Base-by-base conservation (phyloP, 2,329 filamentous ascomycete genomes). In the Endothia cerciana region DNA sequence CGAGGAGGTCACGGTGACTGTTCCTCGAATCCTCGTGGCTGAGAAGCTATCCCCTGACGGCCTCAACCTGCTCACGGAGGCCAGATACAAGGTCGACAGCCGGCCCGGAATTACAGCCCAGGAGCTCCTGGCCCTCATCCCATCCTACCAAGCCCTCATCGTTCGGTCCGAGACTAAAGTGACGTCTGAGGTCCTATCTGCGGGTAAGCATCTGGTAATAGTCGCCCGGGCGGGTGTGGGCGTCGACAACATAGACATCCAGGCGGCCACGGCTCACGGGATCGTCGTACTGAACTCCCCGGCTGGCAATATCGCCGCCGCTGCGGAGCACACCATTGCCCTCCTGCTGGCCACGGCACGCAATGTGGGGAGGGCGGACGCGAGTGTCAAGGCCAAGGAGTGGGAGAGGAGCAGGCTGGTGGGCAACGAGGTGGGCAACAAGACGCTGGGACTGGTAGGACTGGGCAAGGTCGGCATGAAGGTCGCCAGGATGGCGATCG, bases 131-230 rank as follows among this genome's bases (percentile, higher is more conserved):
- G 70, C 79, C n/a, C 83, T 89, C 65, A 93, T 94, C 65, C 85
- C 87, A 0, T 80, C 84, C 28, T 94, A 94, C 75, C 87, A 93
- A 58, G 92, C 89, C 25, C 83, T 94, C 61, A 91, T 94, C 67
- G 88, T 94, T 49, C 88, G 91, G 2, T 94, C 91, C 45, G 91
- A 93, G 77, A 94, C 91, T 1, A 91, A 93, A 73, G 91, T 94
- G 67, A 94, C 89, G 0, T 84, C 89, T 0, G 79, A 84, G 2
- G 82, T 94, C 0, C 82, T 94, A 15, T 77, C 81, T 15, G 89
- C 88, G 1, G 91, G 87, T 11, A 85, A 82, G 70, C 90, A 87
- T 66, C 82, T 94, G 61, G 89, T 90, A 70, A 91, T 94, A 10
- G 91, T 95, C 28, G 92, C 91, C 2, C 83, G 92, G 68, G 92